Base-by-base conservation (phyloP, 2,329 filamentous ascomycete species). In the Alternaria metachromatica region DNA sequence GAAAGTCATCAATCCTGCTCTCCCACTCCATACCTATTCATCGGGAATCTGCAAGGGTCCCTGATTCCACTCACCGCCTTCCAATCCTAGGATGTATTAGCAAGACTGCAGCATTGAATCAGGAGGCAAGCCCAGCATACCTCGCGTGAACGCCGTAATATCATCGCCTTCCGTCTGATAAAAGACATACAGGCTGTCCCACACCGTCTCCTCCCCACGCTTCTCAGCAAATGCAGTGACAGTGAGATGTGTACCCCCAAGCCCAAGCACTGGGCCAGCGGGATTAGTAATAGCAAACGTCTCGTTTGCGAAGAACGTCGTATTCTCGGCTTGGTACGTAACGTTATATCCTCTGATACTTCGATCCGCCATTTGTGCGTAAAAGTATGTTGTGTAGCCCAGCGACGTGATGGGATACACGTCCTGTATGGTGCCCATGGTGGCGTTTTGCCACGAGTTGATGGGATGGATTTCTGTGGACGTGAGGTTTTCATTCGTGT, bases 351-450 rank as follows among this genome's bases (percentile, higher is more conserved):
- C 82, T 10, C 72, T 75, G 61, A 84, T 76, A 18, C 72, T 71
- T 13, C 72, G 69, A 33, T 78, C 77, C 2, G 66, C 71, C 65
- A 76, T 74, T 63, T 83, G 81, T 15, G 80, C 77, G 64, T 83
- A 84, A 59, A 83, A 79, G 63, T 75, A 81, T 44, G 79, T 80
- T 0, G 81, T 83, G 66, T 79, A 83, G 41, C 82, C 81, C 0
- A 83, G 71, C 2, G 77, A 80, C 1, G 80, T 80, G 1, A 77
- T 74, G 2, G 81, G 80, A 55, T 81, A 70, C 9, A 83, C 78
- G 30, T 78, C 71, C 13, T 66, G 68, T 55, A 82, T 82, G 2
- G 73, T 63, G 9, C 62, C 65, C 5, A 51, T 61, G 7, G 67
- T 69, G 6, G 76, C 66, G 62, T 79, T 79, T 23, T 61, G 55